Base-by-base conservation (phyloP, 2,329 filamentous ascomycete species). In the Proliferodiscus dingleyae region DNA sequence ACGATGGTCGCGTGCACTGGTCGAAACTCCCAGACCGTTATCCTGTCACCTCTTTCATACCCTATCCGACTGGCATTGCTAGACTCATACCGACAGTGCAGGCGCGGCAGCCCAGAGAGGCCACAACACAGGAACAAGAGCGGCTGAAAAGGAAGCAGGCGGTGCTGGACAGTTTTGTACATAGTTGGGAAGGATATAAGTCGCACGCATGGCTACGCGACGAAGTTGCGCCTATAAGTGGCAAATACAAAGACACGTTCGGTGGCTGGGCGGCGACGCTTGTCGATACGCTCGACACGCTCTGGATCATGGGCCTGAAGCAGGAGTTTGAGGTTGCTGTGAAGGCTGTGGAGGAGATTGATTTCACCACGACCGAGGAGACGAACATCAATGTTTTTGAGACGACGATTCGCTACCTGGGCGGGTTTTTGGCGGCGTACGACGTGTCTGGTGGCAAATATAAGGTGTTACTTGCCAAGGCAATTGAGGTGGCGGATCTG, bases 201-300 rank as follows among this genome's bases (percentile, higher is more conserved):
- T 72, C 80, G 49, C 74, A 83, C 57, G 91, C 89, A 3, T 93
- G 87, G 81, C 78, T 83, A 52, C 85, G 91, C 54, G 93, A 98
- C 62, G 93, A 97, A 68, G 70, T 97, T 11, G 73, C 69, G 28
- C 93, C 93, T 2, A 70, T 91, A 13, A 77, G 78, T 24, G 83
- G 82, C 44, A 68, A 67, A 5, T 80, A 71, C 52, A 80, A 79
- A 26, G 86, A 96, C 62, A 87, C 89, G 0, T 97, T 97, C 67
- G 91, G 89, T 59, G 88, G 86, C 33, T 95, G 89, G 89, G 87
- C 87, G 13, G 89, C 89, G 7, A 94, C 89, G 0, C 63, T 95
- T 49, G 86, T 95, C 4, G 89, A 95, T 69, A 73, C 81, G 1
- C 69, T 91, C 44, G 89, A 95, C 62, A 89, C 88, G 0, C 71